phyloP scores from a whole-genome alignment of 495 filamentous ascomycete genomes.

The Penicillium atrosanguineum region DNA sequence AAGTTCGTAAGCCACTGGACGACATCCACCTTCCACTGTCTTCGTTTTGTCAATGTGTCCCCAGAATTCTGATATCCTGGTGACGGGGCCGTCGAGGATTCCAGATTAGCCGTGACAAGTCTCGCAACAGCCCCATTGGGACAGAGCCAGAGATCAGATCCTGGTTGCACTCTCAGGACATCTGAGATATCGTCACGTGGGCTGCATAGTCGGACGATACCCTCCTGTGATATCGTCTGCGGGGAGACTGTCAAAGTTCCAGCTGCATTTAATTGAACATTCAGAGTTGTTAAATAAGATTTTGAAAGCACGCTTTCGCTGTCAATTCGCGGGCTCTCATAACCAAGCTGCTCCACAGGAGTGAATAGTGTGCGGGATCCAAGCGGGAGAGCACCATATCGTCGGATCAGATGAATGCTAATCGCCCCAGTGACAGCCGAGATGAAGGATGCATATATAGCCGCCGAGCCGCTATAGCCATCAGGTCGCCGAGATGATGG shows the following conservation, averaged over 20 bases:
- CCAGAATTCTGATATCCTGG: slow-evolving; percentile 17
- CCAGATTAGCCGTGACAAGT: slow-evolving; percentile 31
- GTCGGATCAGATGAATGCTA: slow-evolving; percentile 39
- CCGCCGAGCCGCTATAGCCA: slow-evolving; percentile 34
- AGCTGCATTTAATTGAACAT: slow-evolving; percentile 36
- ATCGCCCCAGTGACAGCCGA: slow-evolving; percentile 43
- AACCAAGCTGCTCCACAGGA: slow-evolving; percentile 29
- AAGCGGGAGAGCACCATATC: slow-evolving; percentile 39
- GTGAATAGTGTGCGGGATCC: slow-evolving; percentile 47
- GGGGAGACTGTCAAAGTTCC: slow-evolving; percentile 40
- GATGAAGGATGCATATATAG: slow-evolving; percentile 46
- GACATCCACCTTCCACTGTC: slow-evolving; percentile 40
- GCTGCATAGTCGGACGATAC: slow-evolving; percentile 34
- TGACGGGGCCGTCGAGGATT: slow-evolving; percentile 19
- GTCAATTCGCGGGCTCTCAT: slow-evolving; percentile 29
- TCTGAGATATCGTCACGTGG: slow-evolving; percentile 22
- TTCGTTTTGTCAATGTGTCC: slow-evolving; percentile 18
- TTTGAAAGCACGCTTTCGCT: slow-evolving; percentile 29
- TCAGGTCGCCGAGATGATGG: slow-evolving; percentile 30
- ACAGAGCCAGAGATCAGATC: slow-evolving; percentile 49
- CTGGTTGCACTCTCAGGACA: slow-evolving; percentile 21
- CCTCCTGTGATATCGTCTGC: slow-evolving; percentile 38
- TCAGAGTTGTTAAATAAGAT: slow-evolving; percentile 38
- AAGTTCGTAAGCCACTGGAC: slow-evolving; percentile 42
- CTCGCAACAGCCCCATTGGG: slow-evolving; percentile 49